Conservation (phyloP, 805 yeast species). For the Starmerella vaccinii region DNA sequence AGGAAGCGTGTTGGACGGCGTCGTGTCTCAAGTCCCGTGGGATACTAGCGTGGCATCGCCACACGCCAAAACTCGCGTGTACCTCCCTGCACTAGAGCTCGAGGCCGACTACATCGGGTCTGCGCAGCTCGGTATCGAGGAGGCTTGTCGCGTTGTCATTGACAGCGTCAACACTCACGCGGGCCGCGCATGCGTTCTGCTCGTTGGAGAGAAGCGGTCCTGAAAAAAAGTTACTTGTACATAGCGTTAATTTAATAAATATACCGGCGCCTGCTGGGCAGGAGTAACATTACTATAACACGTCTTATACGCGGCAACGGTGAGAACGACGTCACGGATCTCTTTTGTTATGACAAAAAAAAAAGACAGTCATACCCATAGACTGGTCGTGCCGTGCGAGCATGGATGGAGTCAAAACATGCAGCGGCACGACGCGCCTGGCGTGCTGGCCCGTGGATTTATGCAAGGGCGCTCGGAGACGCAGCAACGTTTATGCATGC, state of each 20-base stretch:
- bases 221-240: no score
- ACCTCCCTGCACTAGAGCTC: not conserved
- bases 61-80: not conserved
- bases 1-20: not conserved
- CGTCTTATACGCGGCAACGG: no score
- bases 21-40: not conserved
- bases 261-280: no score
- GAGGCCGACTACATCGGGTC: not conserved
- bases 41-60: not conserved
- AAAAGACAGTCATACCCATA: no score
- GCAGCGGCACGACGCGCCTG: no score
- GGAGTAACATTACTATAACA: no score
- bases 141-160: not conserved
- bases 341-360: no score
- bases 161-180: not conserved
- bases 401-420: no score
- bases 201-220: not conserved
- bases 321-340: no score
- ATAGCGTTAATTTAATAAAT: no score
- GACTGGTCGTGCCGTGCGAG: no score
- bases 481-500: constrained; percentile 6
- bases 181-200: not conserved
- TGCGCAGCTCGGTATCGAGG: not conserved
- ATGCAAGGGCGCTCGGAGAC: not conserved
- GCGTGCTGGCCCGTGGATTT: no score